Conservation (phyloP, 202 grass and related monocot species). For the Schoenoplectus triqueter region DNA sequence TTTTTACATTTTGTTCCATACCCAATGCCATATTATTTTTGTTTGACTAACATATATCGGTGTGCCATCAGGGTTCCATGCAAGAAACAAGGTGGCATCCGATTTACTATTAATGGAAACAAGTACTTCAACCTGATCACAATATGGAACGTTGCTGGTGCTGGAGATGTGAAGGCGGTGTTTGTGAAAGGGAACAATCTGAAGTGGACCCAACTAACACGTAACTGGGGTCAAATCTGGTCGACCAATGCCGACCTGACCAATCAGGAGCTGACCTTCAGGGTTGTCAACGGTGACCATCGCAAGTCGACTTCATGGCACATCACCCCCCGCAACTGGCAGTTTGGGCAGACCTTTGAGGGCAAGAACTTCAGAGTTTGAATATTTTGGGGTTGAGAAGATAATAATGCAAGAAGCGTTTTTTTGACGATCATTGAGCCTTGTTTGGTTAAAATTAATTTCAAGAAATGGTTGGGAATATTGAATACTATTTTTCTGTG, state of each 20-base stretch:
- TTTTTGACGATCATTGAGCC: constrained; percentile 2
- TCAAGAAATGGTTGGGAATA: constrained; percentile 29
- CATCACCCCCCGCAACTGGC: constrained; percentile 56
- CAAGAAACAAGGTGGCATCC: constrained; percentile 56
- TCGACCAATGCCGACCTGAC: constrained; percentile 59
- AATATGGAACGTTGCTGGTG: constrained; percentile 63
- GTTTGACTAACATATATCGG: neutral
- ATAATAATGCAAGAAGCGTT: constrained; percentile 8
- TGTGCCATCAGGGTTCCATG: constrained; percentile 55
- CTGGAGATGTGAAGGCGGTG: constrained; percentile 57
- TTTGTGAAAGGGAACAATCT: constrained; percentile 61
- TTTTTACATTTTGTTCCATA: neutral
- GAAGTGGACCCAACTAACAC: constrained; percentile 61
- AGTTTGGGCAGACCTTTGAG: constrained; percentile 76
- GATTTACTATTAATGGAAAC: neutral
- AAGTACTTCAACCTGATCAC: constrained; percentile 3
- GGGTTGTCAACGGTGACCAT: constrained; percentile 60
- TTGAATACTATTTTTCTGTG: neutral
- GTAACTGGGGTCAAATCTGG: constrained; percentile 82
- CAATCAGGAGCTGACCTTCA: constrained; percentile 69
- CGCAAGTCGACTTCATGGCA: constrained; percentile 64
- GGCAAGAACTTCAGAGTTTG: constrained; percentile 63
- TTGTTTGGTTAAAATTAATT: constrained; percentile 12
- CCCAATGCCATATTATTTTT: neutral
- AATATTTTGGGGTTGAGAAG: constrained; percentile 11